Conservation (phyloP, 352 stramenopile species). For the Globisporangium apiculatum region DNA sequence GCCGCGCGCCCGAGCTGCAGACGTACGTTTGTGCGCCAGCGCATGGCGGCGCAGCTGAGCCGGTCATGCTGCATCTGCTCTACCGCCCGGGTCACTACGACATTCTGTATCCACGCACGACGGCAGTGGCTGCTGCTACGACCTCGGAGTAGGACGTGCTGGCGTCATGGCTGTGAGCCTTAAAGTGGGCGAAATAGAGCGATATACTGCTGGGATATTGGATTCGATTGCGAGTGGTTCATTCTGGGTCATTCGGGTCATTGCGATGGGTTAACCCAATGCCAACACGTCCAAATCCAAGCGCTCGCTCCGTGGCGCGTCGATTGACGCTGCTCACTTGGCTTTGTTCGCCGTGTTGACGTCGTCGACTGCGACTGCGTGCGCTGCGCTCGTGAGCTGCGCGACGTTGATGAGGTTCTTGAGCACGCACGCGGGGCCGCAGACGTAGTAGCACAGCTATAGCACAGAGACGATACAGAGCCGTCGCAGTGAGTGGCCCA, state of each 20-base stretch:
- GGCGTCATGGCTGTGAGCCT: no score
- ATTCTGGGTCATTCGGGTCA: not conserved
- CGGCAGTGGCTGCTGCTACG: not conserved
- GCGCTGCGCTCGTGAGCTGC: constrained; percentile 81
- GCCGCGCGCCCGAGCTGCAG: constrained; percentile 47
- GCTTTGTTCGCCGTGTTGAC: constrained; percentile 46
- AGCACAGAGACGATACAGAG: not conserved
- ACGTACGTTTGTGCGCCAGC: constrained; percentile 51
- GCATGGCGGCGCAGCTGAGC: constrained; percentile 1
- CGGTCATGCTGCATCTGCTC: constrained; percentile 66
- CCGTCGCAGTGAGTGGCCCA: no score
- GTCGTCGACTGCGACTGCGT: constrained; percentile 71
- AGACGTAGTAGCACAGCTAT: constrained; percentile 82
- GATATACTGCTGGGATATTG: no score
- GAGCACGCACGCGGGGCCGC: constrained; percentile 84
- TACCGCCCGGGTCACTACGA: constrained; percentile 96
- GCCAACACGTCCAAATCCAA: not conserved
- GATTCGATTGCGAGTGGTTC: no score
- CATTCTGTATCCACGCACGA: constrained; percentile 80
- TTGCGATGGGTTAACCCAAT: not conserved
- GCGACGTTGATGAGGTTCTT: constrained; percentile 93
- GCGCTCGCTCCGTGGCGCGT: not conserved
- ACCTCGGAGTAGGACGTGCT: no score
- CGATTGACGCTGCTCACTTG: constrained; percentile 21
- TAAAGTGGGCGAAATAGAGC: no score